Percentiles rank a stretch among this genome's conserved stretches.
These are phyloP conservation scores for Collybia sordida DNA, from an alignment of 768 basidiomycete species.

Conservation along the genomic window DNA sequence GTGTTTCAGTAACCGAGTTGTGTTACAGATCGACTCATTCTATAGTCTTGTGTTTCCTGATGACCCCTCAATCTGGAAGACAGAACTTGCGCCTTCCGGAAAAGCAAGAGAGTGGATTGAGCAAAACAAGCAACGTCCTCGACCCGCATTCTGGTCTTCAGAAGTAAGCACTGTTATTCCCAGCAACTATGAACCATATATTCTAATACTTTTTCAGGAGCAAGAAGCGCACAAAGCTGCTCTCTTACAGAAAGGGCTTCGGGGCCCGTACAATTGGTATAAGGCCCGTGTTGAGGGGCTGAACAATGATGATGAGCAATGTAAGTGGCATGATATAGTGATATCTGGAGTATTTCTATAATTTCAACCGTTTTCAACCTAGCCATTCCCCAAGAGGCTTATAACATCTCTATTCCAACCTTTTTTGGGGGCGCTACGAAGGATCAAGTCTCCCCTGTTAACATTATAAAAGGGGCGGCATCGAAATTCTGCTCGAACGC, in stretches of 20 bases:
- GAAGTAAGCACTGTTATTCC: constrained; percentile 16
- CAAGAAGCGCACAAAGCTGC: constrained; percentile 7
- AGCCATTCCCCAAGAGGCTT: too few species aligned
- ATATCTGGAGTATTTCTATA: neutral
- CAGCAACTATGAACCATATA: neutral
- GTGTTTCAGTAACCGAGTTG: neutral
- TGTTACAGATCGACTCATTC: constrained; percentile 41
- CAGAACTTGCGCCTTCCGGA: constrained; percentile 24
- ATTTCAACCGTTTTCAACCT: neutral
- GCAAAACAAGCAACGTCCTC: constrained; percentile 16
- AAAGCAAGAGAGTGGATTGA: constrained; percentile 27
- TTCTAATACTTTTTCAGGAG: constrained; percentile 1
- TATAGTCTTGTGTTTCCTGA: constrained; percentile 28
- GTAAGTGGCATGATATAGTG: too few species aligned
- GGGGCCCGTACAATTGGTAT: constrained; percentile 11
- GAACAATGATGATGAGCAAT: constrained; percentile 26
- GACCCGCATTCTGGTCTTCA: constrained; percentile 22
- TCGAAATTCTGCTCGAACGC: too few species aligned
- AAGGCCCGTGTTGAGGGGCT: constrained; percentile 15
- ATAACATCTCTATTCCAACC: too few species aligned
- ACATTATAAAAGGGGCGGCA: too few species aligned
- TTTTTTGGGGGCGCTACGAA: too few species aligned
- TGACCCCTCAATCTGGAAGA: constrained; percentile 24
- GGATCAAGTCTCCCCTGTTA: constrained; percentile 1
- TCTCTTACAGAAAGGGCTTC: constrained; percentile 7